phyloP scores from a whole-genome alignment of 1,139 yeast species.

The Taphrina deformans region DNA sequence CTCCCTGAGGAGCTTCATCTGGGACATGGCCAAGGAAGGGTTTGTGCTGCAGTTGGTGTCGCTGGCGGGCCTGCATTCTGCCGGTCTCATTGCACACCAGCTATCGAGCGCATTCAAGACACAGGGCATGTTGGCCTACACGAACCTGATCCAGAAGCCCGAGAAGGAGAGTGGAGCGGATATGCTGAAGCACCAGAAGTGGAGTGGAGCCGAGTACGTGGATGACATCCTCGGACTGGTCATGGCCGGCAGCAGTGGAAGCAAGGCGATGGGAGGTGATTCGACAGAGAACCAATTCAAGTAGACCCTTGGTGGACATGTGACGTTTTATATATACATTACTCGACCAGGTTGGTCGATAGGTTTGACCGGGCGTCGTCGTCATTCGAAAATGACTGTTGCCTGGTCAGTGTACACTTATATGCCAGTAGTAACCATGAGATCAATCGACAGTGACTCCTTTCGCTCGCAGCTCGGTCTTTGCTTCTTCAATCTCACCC shows the following conservation, averaged over 20 bases:
- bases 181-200: constrained; percentile 58
- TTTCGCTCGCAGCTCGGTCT: constrained; percentile 16
- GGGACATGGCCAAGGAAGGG: constrained; percentile 58
- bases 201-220: constrained; percentile 60
- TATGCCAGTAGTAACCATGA: too few species aligned
- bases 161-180: constrained; percentile 54
- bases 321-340: neutral
- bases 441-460: too few species aligned
- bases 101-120: constrained; percentile 38
- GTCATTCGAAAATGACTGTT: too few species aligned
- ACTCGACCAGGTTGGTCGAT: too few species aligned
- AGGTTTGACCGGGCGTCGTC: too few species aligned
- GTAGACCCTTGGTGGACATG: neutral
- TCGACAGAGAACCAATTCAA: constrained; percentile 30
- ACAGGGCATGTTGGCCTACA: constrained; percentile 61
- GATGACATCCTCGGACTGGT: constrained; percentile 53
- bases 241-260: constrained; percentile 47
- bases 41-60: constrained; percentile 58
- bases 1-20: constrained; percentile 53
- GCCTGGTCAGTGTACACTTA: too few species aligned
- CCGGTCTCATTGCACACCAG: constrained; percentile 51
- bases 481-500: constrained; percentile 41
- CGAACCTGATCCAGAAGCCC: constrained; percentile 53
- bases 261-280: constrained; percentile 29
- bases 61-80: constrained; percentile 57